phyloP scores from a whole-genome alignment of 2,329 filamentous ascomycete genomes.

The Emergomyces africanus region DNA sequence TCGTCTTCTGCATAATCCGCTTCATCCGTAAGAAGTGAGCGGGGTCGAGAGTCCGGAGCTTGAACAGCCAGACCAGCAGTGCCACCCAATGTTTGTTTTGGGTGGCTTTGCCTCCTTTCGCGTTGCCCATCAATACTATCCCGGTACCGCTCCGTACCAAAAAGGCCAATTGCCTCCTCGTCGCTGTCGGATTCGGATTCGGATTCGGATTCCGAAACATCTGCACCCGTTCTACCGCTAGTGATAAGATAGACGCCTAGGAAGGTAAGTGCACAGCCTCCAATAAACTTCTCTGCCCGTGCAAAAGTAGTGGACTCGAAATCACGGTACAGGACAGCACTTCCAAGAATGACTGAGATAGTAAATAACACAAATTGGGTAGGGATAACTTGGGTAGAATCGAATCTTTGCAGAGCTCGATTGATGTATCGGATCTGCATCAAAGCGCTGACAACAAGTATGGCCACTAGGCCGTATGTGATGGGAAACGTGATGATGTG shows the following conservation, averaged over 20 bases:
- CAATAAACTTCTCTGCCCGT: conserved; percentile 72
- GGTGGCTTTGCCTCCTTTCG: conserved; percentile 14
- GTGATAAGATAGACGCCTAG: conserved; percentile 96
- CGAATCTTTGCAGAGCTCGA: conserved; percentile 76
- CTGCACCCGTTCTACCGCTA: conserved; percentile 54
- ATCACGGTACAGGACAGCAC: conserved; percentile 84
- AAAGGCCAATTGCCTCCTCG: conserved; percentile 38
- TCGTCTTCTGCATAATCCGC: conserved; percentile 23
- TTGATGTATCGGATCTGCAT: conserved; percentile 98
- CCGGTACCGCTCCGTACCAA: conserved; percentile 26
- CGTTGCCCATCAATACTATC: conserved; percentile 19
- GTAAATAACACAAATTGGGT: conserved; percentile 98
- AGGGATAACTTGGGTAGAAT: conserved; percentile 95
- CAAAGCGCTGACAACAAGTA: conserved; percentile 72
- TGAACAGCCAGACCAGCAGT: background rate
- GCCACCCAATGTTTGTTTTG: background rate
- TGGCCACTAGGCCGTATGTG: conserved; percentile 69
- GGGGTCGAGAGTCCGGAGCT: conserved; percentile 17
- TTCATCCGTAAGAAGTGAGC: conserved; percentile 22
- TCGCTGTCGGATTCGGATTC: conserved; percentile 44
- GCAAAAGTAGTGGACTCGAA: conserved; percentile 69
- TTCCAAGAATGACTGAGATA: conserved; percentile 86
- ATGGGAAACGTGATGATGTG: conserved; percentile 83
- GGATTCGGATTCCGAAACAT: conserved; percentile 50
- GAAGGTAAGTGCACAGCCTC: conserved; percentile 85